Evolutionary conservation across 306 rosid genomes (phyloP).

Genomic region (Glycyrrhiza uralensis): DNA sequence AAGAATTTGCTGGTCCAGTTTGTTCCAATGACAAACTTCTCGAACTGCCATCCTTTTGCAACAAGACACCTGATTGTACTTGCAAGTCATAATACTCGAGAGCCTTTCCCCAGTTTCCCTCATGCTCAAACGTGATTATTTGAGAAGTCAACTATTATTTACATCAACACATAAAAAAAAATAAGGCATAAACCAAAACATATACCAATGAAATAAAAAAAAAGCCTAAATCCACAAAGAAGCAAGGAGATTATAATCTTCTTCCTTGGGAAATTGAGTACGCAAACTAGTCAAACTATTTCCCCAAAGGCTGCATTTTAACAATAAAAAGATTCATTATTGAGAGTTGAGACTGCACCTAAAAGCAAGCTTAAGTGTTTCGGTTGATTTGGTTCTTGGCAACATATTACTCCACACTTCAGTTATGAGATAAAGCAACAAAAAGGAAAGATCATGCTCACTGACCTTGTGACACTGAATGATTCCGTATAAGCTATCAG

Average conservation of each 20-base stretch:
- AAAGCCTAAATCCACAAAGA: not conserved
- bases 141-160: slow-evolving; percentile 67
- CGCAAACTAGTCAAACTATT: not conserved
- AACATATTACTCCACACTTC: not conserved
- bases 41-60: slow-evolving; percentile 38
- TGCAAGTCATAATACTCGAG: slow-evolving; percentile 91
- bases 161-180: slow-evolving; percentile 36
- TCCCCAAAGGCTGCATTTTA: not conserved
- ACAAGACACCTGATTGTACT: slow-evolving; percentile 58
- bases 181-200: not conserved
- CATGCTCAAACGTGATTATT: slow-evolving; percentile 82
- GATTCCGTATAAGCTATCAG: slow-evolving; percentile 93
- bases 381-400: not conserved
- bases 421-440: slow-evolving; percentile 2
- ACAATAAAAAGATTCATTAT: no score
- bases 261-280: not conserved
- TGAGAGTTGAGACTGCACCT: not conserved
- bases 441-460: slow-evolving; percentile 2
- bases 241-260: not conserved
- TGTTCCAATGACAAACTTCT: slow-evolving; percentile 37
- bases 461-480: slow-evolving; percentile 89
- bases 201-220: not conserved
- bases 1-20: slow-evolving; percentile 36
- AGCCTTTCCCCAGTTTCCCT: slow-evolving; percentile 98
- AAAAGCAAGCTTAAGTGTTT: slow-evolving; percentile 3